Evolutionary conservation across 805 yeast species (phyloP).

Genomic region (Kazachstania kunashirensis): DNA sequence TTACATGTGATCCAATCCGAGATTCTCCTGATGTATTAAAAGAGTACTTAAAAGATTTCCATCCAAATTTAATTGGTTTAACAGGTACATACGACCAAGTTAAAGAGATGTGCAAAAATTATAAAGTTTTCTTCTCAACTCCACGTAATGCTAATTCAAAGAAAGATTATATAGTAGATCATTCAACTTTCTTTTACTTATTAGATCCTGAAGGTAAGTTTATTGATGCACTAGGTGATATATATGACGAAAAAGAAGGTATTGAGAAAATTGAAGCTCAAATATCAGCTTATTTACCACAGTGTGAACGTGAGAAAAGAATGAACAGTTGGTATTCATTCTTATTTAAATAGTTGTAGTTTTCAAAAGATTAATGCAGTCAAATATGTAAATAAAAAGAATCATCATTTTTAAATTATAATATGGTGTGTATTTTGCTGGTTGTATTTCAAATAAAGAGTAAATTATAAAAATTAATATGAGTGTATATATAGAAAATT

Average conservation of each 20-base stretch:
- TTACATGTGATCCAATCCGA: slow-evolving; percentile 94
- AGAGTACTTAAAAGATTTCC: slow-evolving; percentile 78
- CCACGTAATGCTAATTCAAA: slow-evolving; percentile 89
- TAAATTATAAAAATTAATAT: too few relatives aligned
- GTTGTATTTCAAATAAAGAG: too few relatives aligned
- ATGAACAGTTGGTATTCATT: slow-evolving; percentile 47
- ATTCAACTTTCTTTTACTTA: slow-evolving; percentile 88
- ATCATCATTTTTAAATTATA: too few relatives aligned
- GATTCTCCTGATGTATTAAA: slow-evolving; percentile 79
- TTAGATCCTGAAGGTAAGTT: slow-evolving; percentile 97
- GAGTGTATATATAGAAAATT: too few relatives aligned
- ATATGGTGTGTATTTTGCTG: too few relatives aligned
- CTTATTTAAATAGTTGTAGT: slow-evolving; percentile 22
- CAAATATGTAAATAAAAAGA: background rate
- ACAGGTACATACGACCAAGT: slow-evolving; percentile 86
- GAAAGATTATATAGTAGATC: slow-evolving; percentile 92
- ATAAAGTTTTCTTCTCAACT: slow-evolving; percentile 92
- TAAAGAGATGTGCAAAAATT: slow-evolving; percentile 74
- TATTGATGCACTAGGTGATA: slow-evolving; percentile 89
- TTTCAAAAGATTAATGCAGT: too few relatives aligned
- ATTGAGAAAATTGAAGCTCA: slow-evolving; percentile 68
- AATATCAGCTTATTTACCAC: slow-evolving; percentile 68
- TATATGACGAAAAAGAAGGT: slow-evolving; percentile 70
- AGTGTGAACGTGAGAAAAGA: slow-evolving; percentile 55
- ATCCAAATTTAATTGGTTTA: slow-evolving; percentile 76